Evolutionary conservation across 495 filamentous ascomycete species (phyloP), one percentile per base, ranked within the genome.

Genomic region (Neurospora sp.): DNA sequence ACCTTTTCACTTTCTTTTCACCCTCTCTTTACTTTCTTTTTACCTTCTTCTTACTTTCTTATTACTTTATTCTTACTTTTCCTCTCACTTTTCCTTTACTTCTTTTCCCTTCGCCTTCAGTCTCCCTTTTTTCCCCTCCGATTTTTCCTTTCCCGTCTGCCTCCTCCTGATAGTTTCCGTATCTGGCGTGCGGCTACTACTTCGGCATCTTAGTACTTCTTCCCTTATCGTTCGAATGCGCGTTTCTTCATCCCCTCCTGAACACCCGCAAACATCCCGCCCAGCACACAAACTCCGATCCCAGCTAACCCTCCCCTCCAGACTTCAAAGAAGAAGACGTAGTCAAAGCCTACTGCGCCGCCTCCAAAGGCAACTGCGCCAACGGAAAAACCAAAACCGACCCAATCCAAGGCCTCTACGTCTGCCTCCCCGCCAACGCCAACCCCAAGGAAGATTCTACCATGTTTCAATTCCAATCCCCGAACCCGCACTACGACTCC

Each of bases 331-430:
- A 81, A 71, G 71, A 77, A 59, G 83, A 83, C 69, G 76, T 84
- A 61, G 78, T 81, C 74, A 79, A 81, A 72, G 75, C 81, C 70
- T 84, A 84, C 76, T 84, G 83, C 77, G 77, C 71, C 69, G 79
- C 76, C 27, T 74, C 79, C 69, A 74, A 74, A 18, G 79, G 79
- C 37, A 81, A 83, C 73, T 83, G 82, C 75, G 41, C 77, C 27
- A 76, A 76, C 68, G 77, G 79, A 74, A 81, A 79, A 71, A 73
- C 78, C 44, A 83, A 82, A 72, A 82, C 82, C 10, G 81, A 80
- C 45, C 77, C 81, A 14, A 75, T 79, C 45, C 75, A 84, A 69
- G 82, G 79, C 14, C 80, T 84, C 38, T 84, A 81, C 74, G 77
- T 83, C 70, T 84, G 83, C 74, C 78, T 84, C 68, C 78, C 74